A percentile compares a stretch with the other conserved stretches of the same genome.
phyloP scores from a whole-genome alignment of 169 alveolate species.

The Cystoisospora suis region DNA sequence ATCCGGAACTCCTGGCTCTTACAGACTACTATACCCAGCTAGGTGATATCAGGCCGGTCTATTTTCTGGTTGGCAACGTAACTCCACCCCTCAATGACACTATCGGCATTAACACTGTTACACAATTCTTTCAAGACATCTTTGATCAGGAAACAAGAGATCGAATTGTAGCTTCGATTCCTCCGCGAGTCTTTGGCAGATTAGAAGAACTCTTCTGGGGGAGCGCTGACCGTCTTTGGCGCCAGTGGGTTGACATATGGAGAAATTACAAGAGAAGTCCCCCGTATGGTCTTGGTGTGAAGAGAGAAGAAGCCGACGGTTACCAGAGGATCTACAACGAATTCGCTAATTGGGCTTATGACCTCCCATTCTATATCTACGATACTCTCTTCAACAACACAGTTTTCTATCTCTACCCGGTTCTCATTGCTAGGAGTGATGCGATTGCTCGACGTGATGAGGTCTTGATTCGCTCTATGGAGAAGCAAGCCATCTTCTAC shows the following conservation, averaged over 20 bases:
- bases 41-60: background rate
- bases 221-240: background rate
- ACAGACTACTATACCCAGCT: background rate
- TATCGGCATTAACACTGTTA: background rate
- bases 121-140: background rate
- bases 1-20: background rate
- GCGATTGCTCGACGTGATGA: slow-evolving; percentile 2
- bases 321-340: background rate
- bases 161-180: slow-evolving; percentile 2
- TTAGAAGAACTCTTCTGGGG: slow-evolving; percentile 8
- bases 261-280: background rate
- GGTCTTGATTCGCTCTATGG: background rate
- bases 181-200: slow-evolving; percentile 10
- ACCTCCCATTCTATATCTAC: background rate
- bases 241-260: background rate
- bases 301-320: background rate
- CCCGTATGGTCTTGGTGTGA: background rate
- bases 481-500: slow-evolving; percentile 9
- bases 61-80: background rate
- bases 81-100: slow-evolving; percentile 1
- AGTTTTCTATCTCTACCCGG: background rate
- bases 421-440: background rate
- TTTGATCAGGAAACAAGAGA: background rate
- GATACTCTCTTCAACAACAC: background rate
- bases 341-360: background rate